A percentile compares a stretch with the other conserved stretches of the same genome.
Conservation (phyloP, 1,139 yeast species). For the Komagataea norvegica region DNA sequence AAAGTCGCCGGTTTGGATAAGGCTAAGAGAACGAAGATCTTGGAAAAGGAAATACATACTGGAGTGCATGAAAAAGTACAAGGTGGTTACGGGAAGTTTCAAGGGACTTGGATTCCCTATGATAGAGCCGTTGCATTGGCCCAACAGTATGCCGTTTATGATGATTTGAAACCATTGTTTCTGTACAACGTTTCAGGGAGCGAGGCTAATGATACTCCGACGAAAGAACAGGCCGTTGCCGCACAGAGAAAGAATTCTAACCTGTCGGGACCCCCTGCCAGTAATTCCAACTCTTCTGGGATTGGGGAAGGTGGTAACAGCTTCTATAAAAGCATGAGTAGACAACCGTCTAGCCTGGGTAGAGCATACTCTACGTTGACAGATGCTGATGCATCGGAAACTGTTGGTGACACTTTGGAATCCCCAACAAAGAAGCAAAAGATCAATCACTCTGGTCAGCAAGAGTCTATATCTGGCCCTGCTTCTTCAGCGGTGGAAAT, state of each 20-base stretch:
- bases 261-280: too few relatives aligned
- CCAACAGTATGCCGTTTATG: slow-evolving; percentile 59
- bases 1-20: slow-evolving; percentile 86
- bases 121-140: slow-evolving; percentile 60
- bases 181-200: slow-evolving; percentile 49
- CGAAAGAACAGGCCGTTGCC: slow-evolving; percentile 44
- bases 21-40: slow-evolving; percentile 75
- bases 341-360: slow-evolving; percentile 22
- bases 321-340: slow-evolving; percentile 16
- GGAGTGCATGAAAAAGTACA: slow-evolving; percentile 89
- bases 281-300: background rate
- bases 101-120: slow-evolving; percentile 90
- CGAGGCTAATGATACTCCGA: slow-evolving; percentile 57
- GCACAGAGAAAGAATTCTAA: slow-evolving; percentile 28
- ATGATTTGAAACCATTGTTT: slow-evolving; percentile 58
- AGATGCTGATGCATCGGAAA: slow-evolving; percentile 32
- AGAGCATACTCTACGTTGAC: slow-evolving; percentile 33
- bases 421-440: slow-evolving; percentile 38
- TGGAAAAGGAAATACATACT: slow-evolving; percentile 83
- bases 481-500: slow-evolving; percentile 17
- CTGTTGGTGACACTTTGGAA: slow-evolving; percentile 22
- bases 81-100: slow-evolving; percentile 93
- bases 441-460: slow-evolving; percentile 7
- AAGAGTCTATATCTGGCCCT: slow-evolving; percentile 1
- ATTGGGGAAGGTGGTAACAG: slow-evolving; percentile 11